Evolutionary conservation across 192 early-diverging fungal genomes (phyloP).

Genomic region (Linnemannia zychae): DNA sequence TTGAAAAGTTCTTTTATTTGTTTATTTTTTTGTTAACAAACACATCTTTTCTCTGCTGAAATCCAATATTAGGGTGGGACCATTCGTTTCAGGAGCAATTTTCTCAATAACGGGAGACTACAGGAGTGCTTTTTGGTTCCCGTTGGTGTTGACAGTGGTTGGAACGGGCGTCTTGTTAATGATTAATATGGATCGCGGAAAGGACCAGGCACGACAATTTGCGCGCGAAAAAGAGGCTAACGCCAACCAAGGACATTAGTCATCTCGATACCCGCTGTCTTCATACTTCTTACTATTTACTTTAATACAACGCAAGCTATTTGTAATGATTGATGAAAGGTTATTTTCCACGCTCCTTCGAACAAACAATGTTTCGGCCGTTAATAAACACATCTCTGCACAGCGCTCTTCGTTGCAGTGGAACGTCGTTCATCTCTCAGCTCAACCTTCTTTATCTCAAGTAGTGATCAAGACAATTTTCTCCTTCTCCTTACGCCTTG

Average conservation of each 20-base stretch:
- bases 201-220: constrained; percentile 52
- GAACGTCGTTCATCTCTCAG: no score
- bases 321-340: no score
- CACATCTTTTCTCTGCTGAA: neutral
- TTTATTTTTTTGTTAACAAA: neutral
- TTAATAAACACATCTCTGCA: no score
- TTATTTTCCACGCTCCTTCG: no score
- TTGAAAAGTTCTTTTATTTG: neutral
- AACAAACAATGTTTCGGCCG: no score
- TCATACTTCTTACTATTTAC: neutral
- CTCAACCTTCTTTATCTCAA: no score
- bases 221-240: constrained; percentile 10
- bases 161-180: constrained; percentile 57
- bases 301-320: neutral
- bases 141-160: constrained; percentile 57
- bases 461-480: no score
- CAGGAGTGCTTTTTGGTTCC: constrained; percentile 63
- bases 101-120: constrained; percentile 61
- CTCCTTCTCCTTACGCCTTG: no score
- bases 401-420: no score
- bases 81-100: constrained; percentile 77
- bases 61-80: constrained; percentile 66
- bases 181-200: constrained; percentile 67
- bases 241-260: neutral
- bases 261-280: neutral